Percentiles rank a stretch among this genome's conserved stretches.
Conservation (phyloP, 257 asterid species). For the Osmanthus fragrans region DNA sequence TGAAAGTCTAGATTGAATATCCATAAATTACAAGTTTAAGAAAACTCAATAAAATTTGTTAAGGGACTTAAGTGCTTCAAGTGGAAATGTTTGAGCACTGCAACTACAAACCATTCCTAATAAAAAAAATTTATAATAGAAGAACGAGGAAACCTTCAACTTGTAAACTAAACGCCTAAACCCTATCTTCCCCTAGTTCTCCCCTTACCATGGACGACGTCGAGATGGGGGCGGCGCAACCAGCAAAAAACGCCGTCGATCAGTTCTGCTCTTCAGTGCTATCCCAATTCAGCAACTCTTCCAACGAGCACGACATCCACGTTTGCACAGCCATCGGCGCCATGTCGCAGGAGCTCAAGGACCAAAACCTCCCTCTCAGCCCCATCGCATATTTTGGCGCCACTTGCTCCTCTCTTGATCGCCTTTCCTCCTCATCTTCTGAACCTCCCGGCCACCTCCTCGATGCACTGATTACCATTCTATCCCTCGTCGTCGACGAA, state of each 20-base stretch:
- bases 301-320: constrained; percentile 73
- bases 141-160: no score
- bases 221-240: constrained; percentile 42
- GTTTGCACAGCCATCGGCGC: constrained; percentile 74
- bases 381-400: constrained; percentile 76
- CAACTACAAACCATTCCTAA: no score
- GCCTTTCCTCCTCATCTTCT: constrained; percentile 44
- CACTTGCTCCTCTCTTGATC: constrained; percentile 73
- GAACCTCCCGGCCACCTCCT: constrained; percentile 57
- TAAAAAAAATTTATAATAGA: no score
- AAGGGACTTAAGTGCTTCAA: no score
- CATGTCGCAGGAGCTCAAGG: constrained; percentile 75
- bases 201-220: constrained; percentile 48
- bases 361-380: constrained; percentile 56
- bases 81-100: no score
- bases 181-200: constrained; percentile 21
- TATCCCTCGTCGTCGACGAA: constrained; percentile 49
- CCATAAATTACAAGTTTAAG: no score
- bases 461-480: constrained; percentile 65
- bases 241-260: constrained; percentile 17
- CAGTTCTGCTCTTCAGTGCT: constrained; percentile 59
- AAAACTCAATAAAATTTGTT: no score
- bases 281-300: constrained; percentile 50
- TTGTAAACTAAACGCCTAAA: neutral
- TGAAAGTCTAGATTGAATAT: no score